A percentile compares a stretch with the other conserved stretches of the same genome.
These are phyloP conservation scores for Saturnispora ahearnii DNA, from an alignment of 805 yeast genomes.

Conservation along the genomic window DNA sequence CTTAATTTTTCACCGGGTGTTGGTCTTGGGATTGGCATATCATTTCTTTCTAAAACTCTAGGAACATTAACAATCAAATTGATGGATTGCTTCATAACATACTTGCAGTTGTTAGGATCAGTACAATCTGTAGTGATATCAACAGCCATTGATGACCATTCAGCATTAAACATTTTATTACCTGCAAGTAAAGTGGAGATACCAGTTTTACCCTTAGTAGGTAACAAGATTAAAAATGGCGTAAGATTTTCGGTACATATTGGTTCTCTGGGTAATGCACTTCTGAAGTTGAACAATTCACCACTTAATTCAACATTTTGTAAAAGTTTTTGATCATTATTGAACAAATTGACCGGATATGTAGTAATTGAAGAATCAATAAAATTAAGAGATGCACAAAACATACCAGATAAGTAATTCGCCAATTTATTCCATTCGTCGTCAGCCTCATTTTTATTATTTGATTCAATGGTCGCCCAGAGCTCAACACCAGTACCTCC, in stretches of 20 bases:
- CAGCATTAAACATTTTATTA: slow-evolving; percentile 79
- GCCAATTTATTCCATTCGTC: slow-evolving; percentile 62
- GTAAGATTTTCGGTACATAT: slow-evolving; percentile 95
- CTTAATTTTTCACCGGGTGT: slow-evolving; percentile 55
- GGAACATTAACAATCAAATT: slow-evolving; percentile 67
- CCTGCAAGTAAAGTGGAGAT: slow-evolving; percentile 80
- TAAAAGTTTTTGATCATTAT: slow-evolving; percentile 19
- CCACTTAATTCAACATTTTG: slow-evolving; percentile 27
- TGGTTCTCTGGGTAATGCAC: slow-evolving; percentile 90
- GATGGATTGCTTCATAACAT: slow-evolving; percentile 54
- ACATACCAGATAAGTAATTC: slow-evolving; percentile 76
- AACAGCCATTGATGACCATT: slow-evolving; percentile 90
- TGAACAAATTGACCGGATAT: slow-evolving; percentile 40
- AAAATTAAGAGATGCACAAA: slow-evolving; percentile 91
- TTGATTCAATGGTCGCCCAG: slow-evolving; percentile 78
- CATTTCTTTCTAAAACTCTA: slow-evolving; percentile 52
- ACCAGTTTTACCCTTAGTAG: slow-evolving; percentile 89
- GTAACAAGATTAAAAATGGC: slow-evolving; percentile 81
- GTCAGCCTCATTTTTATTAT: slow-evolving; percentile 43
- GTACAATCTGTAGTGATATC: slow-evolving; percentile 58
- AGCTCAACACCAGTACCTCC: slow-evolving; percentile 97
- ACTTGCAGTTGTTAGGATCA: slow-evolving; percentile 32
- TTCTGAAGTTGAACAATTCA: slow-evolving; percentile 53
- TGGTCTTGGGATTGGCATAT: slow-evolving; percentile 75
- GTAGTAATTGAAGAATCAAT: slow-evolving; percentile 76